A percentile compares a stretch with the other conserved stretches of the same genome.
These are phyloP conservation scores for Coemansia sp. DNA, from an alignment of 192 early-diverging fungal genomes.

Conservation along the genomic window DNA sequence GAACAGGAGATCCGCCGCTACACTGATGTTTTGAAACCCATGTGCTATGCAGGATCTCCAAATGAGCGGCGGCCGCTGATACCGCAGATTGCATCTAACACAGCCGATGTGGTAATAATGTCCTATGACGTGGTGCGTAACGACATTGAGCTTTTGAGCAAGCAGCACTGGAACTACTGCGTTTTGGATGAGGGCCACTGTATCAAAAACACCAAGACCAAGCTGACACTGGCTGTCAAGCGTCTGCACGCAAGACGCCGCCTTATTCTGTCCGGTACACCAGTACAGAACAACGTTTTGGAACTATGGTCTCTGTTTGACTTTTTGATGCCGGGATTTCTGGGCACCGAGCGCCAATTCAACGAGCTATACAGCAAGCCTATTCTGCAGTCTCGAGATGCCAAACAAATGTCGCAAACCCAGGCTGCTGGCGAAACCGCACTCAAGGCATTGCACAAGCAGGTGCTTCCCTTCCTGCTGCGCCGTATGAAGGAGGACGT, in stretches of 20 bases:
- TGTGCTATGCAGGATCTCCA: slow-evolving; percentile 84
- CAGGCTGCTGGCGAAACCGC: slow-evolving; percentile 55
- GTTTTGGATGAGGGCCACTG: slow-evolving; percentile 97
- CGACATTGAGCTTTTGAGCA: slow-evolving; percentile 80
- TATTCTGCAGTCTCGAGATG: slow-evolving; percentile 85
- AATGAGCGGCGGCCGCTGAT: slow-evolving; percentile 70
- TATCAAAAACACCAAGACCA: slow-evolving; percentile 93
- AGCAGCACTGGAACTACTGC: slow-evolving; percentile 87
- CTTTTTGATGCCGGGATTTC: slow-evolving; percentile 97
- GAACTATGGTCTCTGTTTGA: slow-evolving; percentile 99
- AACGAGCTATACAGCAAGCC: slow-evolving; percentile 93
- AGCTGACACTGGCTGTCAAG: slow-evolving; percentile 92
- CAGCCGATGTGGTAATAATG: slow-evolving; percentile 82
- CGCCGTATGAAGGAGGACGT: slow-evolving; percentile 98
- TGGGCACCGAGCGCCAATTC: slow-evolving; percentile 93
- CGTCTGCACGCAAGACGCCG: slow-evolving; percentile 82
- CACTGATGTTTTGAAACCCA: slow-evolving; percentile 69
- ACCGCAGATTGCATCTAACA: slow-evolving; percentile 37
- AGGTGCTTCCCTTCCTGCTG: slow-evolving; percentile 93
- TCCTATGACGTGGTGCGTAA: slow-evolving; percentile 97
- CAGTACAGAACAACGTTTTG: slow-evolving; percentile 96
- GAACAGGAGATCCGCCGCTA: slow-evolving; percentile 85
- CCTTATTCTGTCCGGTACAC: slow-evolving; percentile 94
- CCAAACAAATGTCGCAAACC: slow-evolving; percentile 60
- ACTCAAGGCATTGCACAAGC: slow-evolving; percentile 91